A percentile compares a stretch with the other conserved stretches of the same genome.
Conservation (phyloP, 345 rosid genomes). For the Eucalyptus urophylla region DNA sequence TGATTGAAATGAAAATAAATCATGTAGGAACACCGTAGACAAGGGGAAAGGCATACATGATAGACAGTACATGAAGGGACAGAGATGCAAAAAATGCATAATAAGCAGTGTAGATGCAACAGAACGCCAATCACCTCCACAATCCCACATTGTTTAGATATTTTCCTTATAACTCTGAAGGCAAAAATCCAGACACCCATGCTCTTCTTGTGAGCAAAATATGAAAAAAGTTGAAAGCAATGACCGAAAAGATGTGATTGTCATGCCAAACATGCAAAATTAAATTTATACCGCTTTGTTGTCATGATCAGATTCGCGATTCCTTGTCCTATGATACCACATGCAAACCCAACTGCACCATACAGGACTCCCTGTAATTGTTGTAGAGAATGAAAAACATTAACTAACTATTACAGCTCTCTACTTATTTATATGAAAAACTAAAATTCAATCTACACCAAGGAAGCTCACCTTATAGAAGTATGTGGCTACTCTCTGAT, state of each 20-base stretch:
- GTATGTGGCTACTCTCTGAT: slow-evolving; percentile 68
- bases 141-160: not conserved
- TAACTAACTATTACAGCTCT: not conserved
- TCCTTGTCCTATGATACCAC: slow-evolving; percentile 92
- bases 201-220: not conserved
- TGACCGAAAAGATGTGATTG: not conserved
- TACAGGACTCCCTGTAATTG: slow-evolving; percentile 67
- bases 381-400: not conserved
- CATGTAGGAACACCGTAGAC: not conserved
- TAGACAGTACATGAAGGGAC: not conserved
- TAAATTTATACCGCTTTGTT: slow-evolving; percentile 57
- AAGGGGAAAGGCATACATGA: not conserved
- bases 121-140: not conserved
- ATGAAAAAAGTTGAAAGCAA: not conserved
- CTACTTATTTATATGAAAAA: not conserved
- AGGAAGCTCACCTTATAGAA: slow-evolving; percentile 44
- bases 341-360: slow-evolving; percentile 84
- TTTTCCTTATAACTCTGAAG: not conserved
- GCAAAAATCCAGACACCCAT: not conserved
- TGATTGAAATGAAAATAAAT: not conserved
- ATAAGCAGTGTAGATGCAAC: not conserved
- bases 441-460: not conserved
- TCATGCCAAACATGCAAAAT: not conserved
- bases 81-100: not conserved
- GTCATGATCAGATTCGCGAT: slow-evolving; percentile 90